A percentile compares a stretch with the other conserved stretches of the same genome.
These are phyloP conservation scores for Coffea humblotiana DNA, from an alignment of 305 asterid species.

Conservation along the genomic window DNA sequence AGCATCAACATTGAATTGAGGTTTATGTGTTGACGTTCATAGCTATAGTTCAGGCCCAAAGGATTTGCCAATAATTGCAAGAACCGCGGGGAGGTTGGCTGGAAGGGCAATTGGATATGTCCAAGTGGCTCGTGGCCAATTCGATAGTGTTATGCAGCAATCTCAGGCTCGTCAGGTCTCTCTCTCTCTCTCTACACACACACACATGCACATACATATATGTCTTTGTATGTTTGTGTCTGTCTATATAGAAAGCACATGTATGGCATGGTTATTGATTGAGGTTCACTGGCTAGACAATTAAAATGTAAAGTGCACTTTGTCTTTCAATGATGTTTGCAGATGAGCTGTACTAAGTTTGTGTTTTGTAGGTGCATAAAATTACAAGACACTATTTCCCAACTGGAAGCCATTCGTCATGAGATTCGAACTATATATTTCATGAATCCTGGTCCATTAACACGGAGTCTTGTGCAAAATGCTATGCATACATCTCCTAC, in stretches of 20 bases:
- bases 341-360: background rate
- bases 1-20: background rate
- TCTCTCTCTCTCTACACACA: conserved; percentile 21
- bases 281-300: background rate
- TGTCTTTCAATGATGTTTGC: background rate
- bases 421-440: conserved; percentile 70
- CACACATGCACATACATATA: no score
- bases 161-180: conserved; percentile 80
- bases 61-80: conserved; percentile 72
- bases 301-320: background rate
- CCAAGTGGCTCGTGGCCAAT: conserved; percentile 88
- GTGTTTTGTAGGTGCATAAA: conserved; percentile 65
- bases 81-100: conserved; percentile 75
- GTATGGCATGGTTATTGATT: background rate
- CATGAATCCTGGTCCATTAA: conserved; percentile 68
- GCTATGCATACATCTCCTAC: conserved; percentile 33
- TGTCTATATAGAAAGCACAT: background rate
- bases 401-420: conserved; percentile 79
- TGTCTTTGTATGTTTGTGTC: no score
- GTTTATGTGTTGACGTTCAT: background rate
- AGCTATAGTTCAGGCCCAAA: conserved; percentile 54
- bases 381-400: conserved; percentile 83
- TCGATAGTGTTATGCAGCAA: conserved; percentile 81
- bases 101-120: conserved; percentile 82
- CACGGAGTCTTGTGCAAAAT: conserved; percentile 69